Evolutionary conservation across 164 flowering plant species (phyloP), one percentile per base, ranked within the genome.

Genomic region (Euptelea pleiosperma): DNA sequence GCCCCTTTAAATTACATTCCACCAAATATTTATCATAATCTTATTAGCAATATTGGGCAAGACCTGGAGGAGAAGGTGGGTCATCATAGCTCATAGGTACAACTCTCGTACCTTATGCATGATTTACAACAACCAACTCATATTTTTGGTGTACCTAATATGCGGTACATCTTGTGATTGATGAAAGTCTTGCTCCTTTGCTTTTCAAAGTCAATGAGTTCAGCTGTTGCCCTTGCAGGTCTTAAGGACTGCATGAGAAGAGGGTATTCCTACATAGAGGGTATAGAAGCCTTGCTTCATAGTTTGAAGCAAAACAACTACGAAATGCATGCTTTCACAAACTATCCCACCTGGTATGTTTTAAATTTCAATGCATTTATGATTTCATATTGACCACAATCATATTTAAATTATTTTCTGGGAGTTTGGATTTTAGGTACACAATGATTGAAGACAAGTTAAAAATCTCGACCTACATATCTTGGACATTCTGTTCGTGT

Each of bases 401-500:
- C 41, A 22, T 43, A 30, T 40, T 62, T 25, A 58, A 36, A 28
- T 55, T n/a, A 34, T 51, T 6, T 37, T 30, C 30, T 8, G 15
- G 9, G 50, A 39, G 52, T 58, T 37, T 49, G 21, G 52, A 65
- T 69, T 63, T 41, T 61, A 93, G 99, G 97, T 93, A 83, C 62
- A 55, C 72, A 53, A 40, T 90, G 71, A 84, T 90, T 58, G 97
- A 93, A 69, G 94, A 86, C 35, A 82, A 90, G 75, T 60, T 93
- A 67, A 80, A 76, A 61, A 62, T 93, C 43, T 90, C 98, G 28
- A 61, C 52, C 30, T 93, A 84, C 70, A 69, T 93, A 65, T 80
- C 87, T 22, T 93, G 96, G 98, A 83, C 97, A 58, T 93, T 90
- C 58, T 86, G 96, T 64, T 93, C 96, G 3, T 93, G 90, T 62